phyloP scores from a whole-genome alignment of 768 basidiomycete species.

The Serendipita vermifera region DNA sequence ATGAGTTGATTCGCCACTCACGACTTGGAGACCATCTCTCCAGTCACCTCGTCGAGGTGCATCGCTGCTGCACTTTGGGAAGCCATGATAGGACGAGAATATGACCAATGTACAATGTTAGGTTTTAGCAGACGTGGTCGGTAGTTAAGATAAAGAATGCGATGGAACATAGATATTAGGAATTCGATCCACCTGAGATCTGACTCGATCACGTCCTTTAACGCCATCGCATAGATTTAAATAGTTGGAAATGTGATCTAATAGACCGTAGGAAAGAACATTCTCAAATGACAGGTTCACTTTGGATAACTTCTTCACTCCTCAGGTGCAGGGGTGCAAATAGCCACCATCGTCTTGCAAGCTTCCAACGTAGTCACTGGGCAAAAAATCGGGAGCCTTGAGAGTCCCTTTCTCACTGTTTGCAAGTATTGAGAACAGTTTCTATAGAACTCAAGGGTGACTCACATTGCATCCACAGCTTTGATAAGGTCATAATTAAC shows the following conservation, averaged over 20 bases:
- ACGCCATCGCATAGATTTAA: background rate
- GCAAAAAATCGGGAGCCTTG: slow-evolving; percentile 47
- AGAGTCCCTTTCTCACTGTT: slow-evolving; percentile 58
- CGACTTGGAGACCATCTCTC: slow-evolving; percentile 96
- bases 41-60: slow-evolving; percentile 76
- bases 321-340: no score
- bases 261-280: no score
- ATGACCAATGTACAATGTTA: background rate
- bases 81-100: background rate
- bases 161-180: background rate
- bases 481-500: slow-evolving; percentile 90
- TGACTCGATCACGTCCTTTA: slow-evolving; percentile 1
- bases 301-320: no score
- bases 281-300: no score
- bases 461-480: slow-evolving; percentile 86
- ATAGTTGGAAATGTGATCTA: no score
- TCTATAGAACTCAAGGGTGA: slow-evolving; percentile 14
- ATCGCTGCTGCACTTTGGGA: slow-evolving; percentile 7
- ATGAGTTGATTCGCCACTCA: slow-evolving; percentile 52
- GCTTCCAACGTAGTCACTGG: slow-evolving; percentile 33
- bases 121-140: background rate
- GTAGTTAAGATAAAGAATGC: background rate
- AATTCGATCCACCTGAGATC: background rate
- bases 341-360: slow-evolving; percentile 1
- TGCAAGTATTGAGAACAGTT: slow-evolving; percentile 6